phyloP scores from a whole-genome alignment of 1,139 yeast genomes.

The Yamadazyma conglobata region DNA sequence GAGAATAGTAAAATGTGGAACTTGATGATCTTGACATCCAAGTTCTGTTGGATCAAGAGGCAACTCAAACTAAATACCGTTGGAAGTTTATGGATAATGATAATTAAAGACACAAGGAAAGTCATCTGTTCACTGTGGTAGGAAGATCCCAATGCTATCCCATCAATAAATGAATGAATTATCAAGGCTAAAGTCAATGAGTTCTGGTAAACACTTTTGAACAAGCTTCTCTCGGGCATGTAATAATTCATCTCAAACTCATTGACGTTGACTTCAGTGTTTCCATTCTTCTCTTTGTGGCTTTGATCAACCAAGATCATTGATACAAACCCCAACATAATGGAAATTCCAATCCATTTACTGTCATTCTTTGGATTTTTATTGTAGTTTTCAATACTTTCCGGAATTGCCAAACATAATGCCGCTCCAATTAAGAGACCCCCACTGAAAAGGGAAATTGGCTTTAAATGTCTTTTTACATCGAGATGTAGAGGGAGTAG shows the following conservation, averaged over 20 bases:
- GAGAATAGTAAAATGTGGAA: slow-evolving; percentile 47
- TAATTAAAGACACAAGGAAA: slow-evolving; percentile 54
- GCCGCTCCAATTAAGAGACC: slow-evolving; percentile 68
- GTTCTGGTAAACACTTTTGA: slow-evolving; percentile 22
- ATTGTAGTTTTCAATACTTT: slow-evolving; percentile 54
- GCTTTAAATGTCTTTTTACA: slow-evolving; percentile 15
- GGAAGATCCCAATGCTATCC: slow-evolving; percentile 69
- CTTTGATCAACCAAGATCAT: slow-evolving; percentile 14
- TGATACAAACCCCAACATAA: slow-evolving; percentile 13
- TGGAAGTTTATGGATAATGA: slow-evolving; percentile 71
- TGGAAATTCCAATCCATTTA: slow-evolving; percentile 15
- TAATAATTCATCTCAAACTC: slow-evolving; percentile 10
- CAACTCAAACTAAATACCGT: slow-evolving; percentile 69
- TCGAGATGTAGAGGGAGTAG: slow-evolving; percentile 24
- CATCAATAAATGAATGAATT: slow-evolving; percentile 70
- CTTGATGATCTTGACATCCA: slow-evolving; percentile 27
- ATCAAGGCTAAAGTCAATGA: slow-evolving; percentile 60
- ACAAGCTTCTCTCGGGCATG: slow-evolving; percentile 5
- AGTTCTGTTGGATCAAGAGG: slow-evolving; percentile 43
- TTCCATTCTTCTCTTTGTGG: slow-evolving; percentile 1
- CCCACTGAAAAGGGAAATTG: slow-evolving; percentile 48
- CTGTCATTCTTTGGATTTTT: slow-evolving; percentile 20
- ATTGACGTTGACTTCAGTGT: slow-evolving; percentile 4
- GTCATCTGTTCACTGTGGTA: slow-evolving; percentile 43
- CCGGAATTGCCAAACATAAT: slow-evolving; percentile 65